Conservation (phyloP, 768 basidiomycete genomes). For the Hygrophoropsis aurantiaca region DNA sequence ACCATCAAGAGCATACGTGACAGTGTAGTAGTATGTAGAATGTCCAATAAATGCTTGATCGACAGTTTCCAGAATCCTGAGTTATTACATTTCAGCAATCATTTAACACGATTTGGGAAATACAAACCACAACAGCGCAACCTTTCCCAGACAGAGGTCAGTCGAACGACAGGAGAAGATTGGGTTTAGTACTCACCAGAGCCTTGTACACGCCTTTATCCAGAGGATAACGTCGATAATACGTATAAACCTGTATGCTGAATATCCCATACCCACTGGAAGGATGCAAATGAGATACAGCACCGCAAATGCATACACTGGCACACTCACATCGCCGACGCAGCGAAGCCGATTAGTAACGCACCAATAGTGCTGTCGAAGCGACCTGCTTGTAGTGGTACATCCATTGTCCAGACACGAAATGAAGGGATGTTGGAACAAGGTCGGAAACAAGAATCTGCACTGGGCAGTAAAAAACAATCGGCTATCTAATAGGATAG, state of each 20-base stretch:
- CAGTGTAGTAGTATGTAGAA: slow-evolving; percentile 51
- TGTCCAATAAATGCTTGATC: slow-evolving; percentile 56
- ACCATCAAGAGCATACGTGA: slow-evolving; percentile 41
- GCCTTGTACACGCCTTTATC: slow-evolving; percentile 52
- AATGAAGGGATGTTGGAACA: neutral
- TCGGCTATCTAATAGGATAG: slow-evolving; percentile 8
- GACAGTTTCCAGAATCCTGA: slow-evolving; percentile 44
- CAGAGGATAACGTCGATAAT: slow-evolving; percentile 53
- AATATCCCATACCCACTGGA: slow-evolving; percentile 51
- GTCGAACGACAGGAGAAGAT: neutral
- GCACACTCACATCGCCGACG: slow-evolving; percentile 37
- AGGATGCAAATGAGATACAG: slow-evolving; percentile 17
- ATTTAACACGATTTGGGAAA: neutral
- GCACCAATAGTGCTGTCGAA: slow-evolving; percentile 59
- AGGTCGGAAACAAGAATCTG: neutral
- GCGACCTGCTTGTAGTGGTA: neutral
- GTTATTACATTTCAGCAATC: neutral
- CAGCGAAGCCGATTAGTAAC: slow-evolving; percentile 55
- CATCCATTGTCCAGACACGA: slow-evolving; percentile 14
- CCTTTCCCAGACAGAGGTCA: slow-evolving; percentile 18
- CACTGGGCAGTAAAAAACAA: neutral
- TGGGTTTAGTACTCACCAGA: slow-evolving; percentile 39
- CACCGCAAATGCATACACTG: neutral
- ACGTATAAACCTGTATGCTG: slow-evolving; percentile 51
- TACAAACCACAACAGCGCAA: slow-evolving; percentile 30